Evolutionary conservation across 768 basidiomycete species (phyloP), one percentile per base, ranked within the genome.

Genomic region (Chlorophyllum brunneum): DNA sequence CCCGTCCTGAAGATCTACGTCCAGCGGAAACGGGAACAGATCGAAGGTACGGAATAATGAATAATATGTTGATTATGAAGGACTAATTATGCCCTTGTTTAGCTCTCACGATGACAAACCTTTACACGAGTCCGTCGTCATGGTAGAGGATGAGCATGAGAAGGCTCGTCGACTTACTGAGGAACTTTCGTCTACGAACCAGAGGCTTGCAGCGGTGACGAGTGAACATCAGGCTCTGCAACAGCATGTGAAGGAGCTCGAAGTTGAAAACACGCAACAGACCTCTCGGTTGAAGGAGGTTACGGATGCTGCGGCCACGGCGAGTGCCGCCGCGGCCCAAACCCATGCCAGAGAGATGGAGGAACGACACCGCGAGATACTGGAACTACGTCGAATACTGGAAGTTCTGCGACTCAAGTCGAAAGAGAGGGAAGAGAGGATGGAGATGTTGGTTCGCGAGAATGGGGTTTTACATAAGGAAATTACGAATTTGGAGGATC

Each of bases 111-210:
- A 20, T 9, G 27, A 11, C 33, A 29, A 50, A 16, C 11, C 38
- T 10, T 18, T 44, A 16, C 23, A 44, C 18, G 51, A 37, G 27
- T 37, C 51, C 15, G 33, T 44, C 18, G 26, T 52, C 9, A 18
- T 52, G 33, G 26, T 52, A 11, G 51, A 52, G 24, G 41, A 52
- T 22, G 33, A 43, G 24, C 42, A 44, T 8, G 26, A n/a, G 5
- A 26, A 44, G 7, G 26, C 18, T 16, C 42, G 34, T 15, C 31
- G 31, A 16, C 51, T 52, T 15, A 33, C 23, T 7, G 36, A 43
- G 20, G 51, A 52, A 24, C 22, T 52, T 20, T n/a, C 51, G 5
- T 15, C 33, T 36, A 20, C 51, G 2, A 33, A 26, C 7, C 33
- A 42, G 24, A 27, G 36, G 34, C 34, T 52, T 8, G 34, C 23